Base-by-base conservation (phyloP, 441 rosid species). In the Pelargonium myrrhifolium region DNA sequence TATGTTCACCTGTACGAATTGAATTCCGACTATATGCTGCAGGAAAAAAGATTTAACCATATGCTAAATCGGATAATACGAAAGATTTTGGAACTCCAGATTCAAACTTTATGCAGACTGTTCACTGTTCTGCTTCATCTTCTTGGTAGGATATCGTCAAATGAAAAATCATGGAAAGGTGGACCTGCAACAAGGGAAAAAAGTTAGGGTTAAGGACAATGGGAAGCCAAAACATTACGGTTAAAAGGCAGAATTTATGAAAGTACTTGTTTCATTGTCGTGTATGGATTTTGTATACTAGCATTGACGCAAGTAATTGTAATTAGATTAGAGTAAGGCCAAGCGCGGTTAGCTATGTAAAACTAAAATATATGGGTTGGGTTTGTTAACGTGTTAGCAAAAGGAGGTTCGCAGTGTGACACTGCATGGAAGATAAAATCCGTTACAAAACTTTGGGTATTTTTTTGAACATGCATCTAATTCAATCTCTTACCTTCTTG, bases 151-250 rank as follows among this genome's bases (percentile, higher is more conserved):
- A 89, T 65, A 65, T 89, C 96, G 15, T 96, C 78, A 65, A 92
- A 81, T 8, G 89, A 81, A 76, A 83, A 94, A 70, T 92, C 97
- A 78, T 88, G 98, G 80, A 87, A 92, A 7, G 99, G 96, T 24
- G 96, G 97, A 77, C 97, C 99, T 94, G 89, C 80, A 76, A 63
- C 42, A 45, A 22, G 45, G 17, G 49, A 18, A 18, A 39, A 45
- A 45, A 40, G 56, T 3, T 3, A 68, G 20, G 8, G 21, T 56
- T 10, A 59, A 55, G 14, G 4, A 58, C 14, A 42, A 14, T 2
- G 62, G 11, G 35, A 21, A 58, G 24, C 31, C 11, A 58, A 4
- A 24, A 14, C 53, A 47, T 47, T 47, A 35, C 39, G 1, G 39
- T 47, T 3, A 6, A 47, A 47, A 14, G 53, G 39, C 39, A 35